Percentiles rank a stretch among this genome's conserved stretches.
Evolutionary conservation across 768 basidiomycete genomes (phyloP).

Genomic region (Panellus pusillus): DNA sequence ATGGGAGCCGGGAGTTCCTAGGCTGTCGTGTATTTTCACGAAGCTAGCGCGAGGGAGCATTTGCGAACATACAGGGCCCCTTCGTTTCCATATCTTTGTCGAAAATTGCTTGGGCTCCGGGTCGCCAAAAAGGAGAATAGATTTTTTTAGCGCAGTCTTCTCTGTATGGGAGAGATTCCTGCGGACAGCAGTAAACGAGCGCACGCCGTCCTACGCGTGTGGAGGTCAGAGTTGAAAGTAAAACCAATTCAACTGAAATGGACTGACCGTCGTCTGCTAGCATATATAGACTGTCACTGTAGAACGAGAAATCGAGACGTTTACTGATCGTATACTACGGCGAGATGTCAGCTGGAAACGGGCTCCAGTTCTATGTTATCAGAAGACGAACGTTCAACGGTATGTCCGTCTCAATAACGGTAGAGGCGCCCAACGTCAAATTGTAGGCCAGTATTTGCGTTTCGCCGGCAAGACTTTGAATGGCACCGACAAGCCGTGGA

Average conservation of each 20-base stretch:
- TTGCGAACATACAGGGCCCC: constrained; percentile 7
- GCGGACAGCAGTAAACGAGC: constrained; percentile 11
- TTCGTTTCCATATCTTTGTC: constrained; percentile 11
- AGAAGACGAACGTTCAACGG: constrained; percentile 7
- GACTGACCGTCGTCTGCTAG: constrained; percentile 12
- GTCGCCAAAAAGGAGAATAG: constrained; percentile 4
- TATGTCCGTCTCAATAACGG: constrained; percentile 11
- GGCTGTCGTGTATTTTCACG: constrained; percentile 13
- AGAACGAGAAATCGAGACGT: constrained; percentile 14
- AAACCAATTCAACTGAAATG: no score
- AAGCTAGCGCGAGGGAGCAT: constrained; percentile 14
- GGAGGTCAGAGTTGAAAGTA: no score
- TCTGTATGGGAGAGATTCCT: constrained; percentile 9
- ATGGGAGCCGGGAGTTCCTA: constrained; percentile 5
- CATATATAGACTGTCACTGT: constrained; percentile 1
- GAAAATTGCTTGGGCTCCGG: constrained; percentile 5
- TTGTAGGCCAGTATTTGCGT: constrained; percentile 17
- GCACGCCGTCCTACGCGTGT: background rate
- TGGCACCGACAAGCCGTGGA: constrained; percentile 13
- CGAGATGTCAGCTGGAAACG: background rate
- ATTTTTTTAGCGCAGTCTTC: background rate
- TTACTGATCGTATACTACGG: constrained; percentile 13
- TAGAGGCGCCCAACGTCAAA: background rate
- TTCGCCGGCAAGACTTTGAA: constrained; percentile 1
- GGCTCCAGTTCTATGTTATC: background rate